Conservation (phyloP, 805 yeast species). For the Kuraishia ogatae region DNA sequence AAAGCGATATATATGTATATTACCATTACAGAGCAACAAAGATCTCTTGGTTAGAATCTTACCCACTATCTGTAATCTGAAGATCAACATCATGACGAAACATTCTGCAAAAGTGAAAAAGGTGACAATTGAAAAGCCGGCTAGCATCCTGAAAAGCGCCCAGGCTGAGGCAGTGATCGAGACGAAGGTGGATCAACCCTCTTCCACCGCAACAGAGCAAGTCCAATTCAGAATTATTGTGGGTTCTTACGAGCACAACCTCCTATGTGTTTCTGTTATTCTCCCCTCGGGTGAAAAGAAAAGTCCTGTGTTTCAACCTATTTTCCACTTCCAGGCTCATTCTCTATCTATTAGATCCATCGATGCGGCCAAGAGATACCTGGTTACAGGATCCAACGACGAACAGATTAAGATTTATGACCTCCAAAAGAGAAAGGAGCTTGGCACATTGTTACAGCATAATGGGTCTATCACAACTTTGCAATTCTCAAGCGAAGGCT, state of each 20-base stretch:
- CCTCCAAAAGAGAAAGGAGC: constrained; percentile 84
- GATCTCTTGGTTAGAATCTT: too few species aligned
- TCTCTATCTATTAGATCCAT: constrained; percentile 78
- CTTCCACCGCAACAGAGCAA: not conserved
- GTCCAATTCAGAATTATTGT: constrained; percentile 70
- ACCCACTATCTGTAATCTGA: too few species aligned
- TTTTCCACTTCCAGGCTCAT: constrained; percentile 95
- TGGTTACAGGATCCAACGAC: constrained; percentile 92
- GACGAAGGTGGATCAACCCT: not conserved
- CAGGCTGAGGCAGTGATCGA: not conserved
- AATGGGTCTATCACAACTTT: constrained; percentile 80
- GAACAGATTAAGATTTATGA: constrained; percentile 94
- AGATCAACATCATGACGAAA: not conserved
- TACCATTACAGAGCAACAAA: too few species aligned
- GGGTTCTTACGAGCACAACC: constrained; percentile 93
- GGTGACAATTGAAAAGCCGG: not conserved
- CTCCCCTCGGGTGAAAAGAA: constrained; percentile 21
- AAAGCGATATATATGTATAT: too few species aligned
- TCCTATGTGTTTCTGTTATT: constrained; percentile 75
- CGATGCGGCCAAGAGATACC: constrained; percentile 73
- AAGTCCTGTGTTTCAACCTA: constrained; percentile 75
- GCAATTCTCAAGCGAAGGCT: constrained; percentile 52
- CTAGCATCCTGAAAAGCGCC: not conserved
- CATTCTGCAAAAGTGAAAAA: not conserved
- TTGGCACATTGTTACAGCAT: constrained; percentile 85